These are phyloP conservation scores for Peterozyma toletana DNA, from an alignment of 805 yeast species.

Conservation along the genomic window DNA sequence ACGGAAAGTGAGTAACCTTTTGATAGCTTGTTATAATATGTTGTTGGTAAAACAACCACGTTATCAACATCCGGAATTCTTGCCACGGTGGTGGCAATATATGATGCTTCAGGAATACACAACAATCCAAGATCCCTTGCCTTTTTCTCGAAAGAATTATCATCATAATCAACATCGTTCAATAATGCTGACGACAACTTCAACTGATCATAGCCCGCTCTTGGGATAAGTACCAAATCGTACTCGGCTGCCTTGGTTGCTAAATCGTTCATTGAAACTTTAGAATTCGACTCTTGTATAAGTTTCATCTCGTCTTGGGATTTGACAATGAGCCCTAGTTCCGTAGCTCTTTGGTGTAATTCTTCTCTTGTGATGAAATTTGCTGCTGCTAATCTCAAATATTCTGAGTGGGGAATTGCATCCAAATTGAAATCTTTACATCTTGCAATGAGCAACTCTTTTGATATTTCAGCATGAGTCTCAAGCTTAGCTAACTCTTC, in stretches of 20 bases:
- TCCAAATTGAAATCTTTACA: background rate
- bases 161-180: constrained; percentile 18
- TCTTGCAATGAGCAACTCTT: too few species aligned
- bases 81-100: constrained; percentile 55
- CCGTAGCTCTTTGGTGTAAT: constrained; percentile 8
- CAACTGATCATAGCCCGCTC: constrained; percentile 14
- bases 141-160: constrained; percentile 12
- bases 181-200: constrained; percentile 11
- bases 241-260: constrained; percentile 31
- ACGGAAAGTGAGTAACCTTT: constrained; percentile 33
- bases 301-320: background rate
- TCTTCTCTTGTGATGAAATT: constrained; percentile 9
- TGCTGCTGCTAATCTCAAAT: too few species aligned
- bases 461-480: too few species aligned
- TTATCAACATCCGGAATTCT: constrained; percentile 45
- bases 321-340: constrained; percentile 1
- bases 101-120: constrained; percentile 52
- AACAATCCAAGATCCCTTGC: constrained; percentile 42
- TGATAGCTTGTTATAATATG: constrained; percentile 54
- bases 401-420: background rate
- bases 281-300: constrained; percentile 11
- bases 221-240: constrained; percentile 27
- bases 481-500: too few species aligned
- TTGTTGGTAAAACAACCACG: constrained; percentile 56
- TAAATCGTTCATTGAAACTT: constrained; percentile 21